Evolutionary conservation across 129 eudicot species (phyloP), one percentile per base, ranked within the genome.

Genomic region (Escallonia herrerae): DNA sequence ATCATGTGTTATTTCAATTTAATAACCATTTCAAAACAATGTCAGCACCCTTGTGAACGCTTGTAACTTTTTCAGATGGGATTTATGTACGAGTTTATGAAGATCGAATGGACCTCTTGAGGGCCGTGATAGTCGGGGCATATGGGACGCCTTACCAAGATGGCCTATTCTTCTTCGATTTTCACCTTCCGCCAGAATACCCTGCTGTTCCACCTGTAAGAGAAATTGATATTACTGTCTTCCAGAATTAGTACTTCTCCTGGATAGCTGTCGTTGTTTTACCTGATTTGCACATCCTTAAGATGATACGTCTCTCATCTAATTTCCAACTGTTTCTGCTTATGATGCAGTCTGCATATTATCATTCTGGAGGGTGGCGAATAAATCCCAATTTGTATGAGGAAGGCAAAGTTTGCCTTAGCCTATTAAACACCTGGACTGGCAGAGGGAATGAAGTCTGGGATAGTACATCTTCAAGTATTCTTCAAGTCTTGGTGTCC

Each of bases 351-450:
- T 89, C 95, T 5, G 97, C 94, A 39, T 83, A 94, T 60, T 94
- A 94, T 76, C 99, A 90, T 76, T 94, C 99, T 50, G 99, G 99
- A 60, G 99, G 99, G 11, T 94, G 99, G 99, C 79, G 95, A 61
- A 82, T 94, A 84, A 94, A 94, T 66, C 99, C 99, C 14, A 94
- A 94, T 69, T 64, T 94, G 62, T 89, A 94, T 5, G 99, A 94
- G 79, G 99, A 89, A 82, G 99, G 99, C 62, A 89, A 94, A 70
- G 97, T 94, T 43, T 94, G 99, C 78, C 95, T 89, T 11, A 94
- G 99, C 72, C 86, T 94, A 6, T 79, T 94, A 42, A 94, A 94
- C 64, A 94, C 99, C 2, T 94, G 99, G 99, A 80, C 86, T 3
- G 99, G 99, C 53, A 86, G 81, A 76, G 99, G 99, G 43, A 94